Conservation (phyloP, 2,329 filamentous ascomycete genomes). For the Aureobasidium mangrovei region DNA sequence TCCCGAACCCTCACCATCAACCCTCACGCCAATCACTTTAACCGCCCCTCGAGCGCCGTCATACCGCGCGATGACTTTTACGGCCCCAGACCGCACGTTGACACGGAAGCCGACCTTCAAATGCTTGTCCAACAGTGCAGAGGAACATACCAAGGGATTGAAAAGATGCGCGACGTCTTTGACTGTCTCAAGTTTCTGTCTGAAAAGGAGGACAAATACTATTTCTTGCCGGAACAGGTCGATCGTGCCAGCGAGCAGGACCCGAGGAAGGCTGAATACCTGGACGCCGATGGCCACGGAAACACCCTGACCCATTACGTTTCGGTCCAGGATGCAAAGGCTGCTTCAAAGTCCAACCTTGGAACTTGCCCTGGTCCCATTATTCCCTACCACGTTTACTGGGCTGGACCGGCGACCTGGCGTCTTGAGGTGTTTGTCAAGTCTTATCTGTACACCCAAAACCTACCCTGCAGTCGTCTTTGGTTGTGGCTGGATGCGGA, state of each 20-base stretch:
- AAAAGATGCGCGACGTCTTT: conserved; percentile 47
- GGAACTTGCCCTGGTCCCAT: conserved; percentile 49
- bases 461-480: conserved; percentile 45
- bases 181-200: conserved; percentile 45
- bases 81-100: conserved; percentile 42
- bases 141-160: conserved; percentile 43
- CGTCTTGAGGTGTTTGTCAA: conserved; percentile 49
- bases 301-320: conserved; percentile 32
- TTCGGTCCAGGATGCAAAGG: conserved; percentile 28
- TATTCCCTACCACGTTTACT: conserved; percentile 48
- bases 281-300: conserved; percentile 33
- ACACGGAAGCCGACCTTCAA: conserved; percentile 46
- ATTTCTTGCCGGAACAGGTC: conserved; percentile 35
- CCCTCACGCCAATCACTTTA: conserved; percentile 45
- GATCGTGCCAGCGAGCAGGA: conserved; percentile 35
- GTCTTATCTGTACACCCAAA: conserved; percentile 49
- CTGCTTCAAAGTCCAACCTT: conserved; percentile 32
- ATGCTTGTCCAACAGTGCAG: conserved; percentile 45
- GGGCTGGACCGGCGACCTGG: conserved; percentile 50
- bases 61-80: conserved; percentile 44
- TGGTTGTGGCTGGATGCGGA: conserved; percentile 49
- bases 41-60: conserved; percentile 43
- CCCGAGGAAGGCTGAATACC: conserved; percentile 35
- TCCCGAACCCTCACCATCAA: conserved; percentile 39
- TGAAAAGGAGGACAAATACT: conserved; percentile 42